phyloP scores from a whole-genome alignment of 805 yeast species.

The Yamadazyma insecticola region DNA sequence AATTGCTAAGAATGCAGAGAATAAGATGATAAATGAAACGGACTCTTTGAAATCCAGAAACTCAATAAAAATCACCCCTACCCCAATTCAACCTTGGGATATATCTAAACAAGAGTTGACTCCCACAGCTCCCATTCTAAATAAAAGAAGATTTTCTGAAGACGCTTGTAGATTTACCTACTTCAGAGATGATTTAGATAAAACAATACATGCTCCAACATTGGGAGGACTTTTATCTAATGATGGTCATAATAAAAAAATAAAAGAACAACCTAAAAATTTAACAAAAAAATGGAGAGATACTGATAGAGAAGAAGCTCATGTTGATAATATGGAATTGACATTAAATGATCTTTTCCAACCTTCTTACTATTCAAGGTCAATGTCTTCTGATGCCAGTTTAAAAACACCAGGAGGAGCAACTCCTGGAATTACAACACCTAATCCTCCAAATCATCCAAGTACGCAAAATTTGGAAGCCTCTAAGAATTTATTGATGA shows the following conservation, averaged over 20 bases:
- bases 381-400: neutral
- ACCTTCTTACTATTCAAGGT: slow-evolving; percentile 16
- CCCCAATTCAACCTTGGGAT: slow-evolving; percentile 73
- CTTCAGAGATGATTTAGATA: slow-evolving; percentile 81
- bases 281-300: slow-evolving; percentile 14
- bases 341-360: slow-evolving; percentile 20
- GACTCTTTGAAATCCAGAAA: slow-evolving; percentile 36
- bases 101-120: slow-evolving; percentile 24
- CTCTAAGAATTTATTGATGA: no score
- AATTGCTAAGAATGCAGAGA: slow-evolving; percentile 19
- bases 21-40: slow-evolving; percentile 30
- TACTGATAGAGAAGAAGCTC: slow-evolving; percentile 4
- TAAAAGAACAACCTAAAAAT: slow-evolving; percentile 7
- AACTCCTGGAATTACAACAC: neutral
- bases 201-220: slow-evolving; percentile 88
- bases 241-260: slow-evolving; percentile 5
- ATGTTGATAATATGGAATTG: slow-evolving; percentile 4
- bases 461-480: slow-evolving; percentile 1
- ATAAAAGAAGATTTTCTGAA: slow-evolving; percentile 7
- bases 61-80: slow-evolving; percentile 61
- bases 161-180: slow-evolving; percentile 73
- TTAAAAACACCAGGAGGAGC: neutral
- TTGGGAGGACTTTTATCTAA: slow-evolving; percentile 64
- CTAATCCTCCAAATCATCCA: slow-evolving; percentile 2
- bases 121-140: slow-evolving; percentile 20